A percentile compares a stretch with the other conserved stretches of the same genome.
Conservation (phyloP, 352 stramenopile species). For the Globisporangium emineosum region DNA sequence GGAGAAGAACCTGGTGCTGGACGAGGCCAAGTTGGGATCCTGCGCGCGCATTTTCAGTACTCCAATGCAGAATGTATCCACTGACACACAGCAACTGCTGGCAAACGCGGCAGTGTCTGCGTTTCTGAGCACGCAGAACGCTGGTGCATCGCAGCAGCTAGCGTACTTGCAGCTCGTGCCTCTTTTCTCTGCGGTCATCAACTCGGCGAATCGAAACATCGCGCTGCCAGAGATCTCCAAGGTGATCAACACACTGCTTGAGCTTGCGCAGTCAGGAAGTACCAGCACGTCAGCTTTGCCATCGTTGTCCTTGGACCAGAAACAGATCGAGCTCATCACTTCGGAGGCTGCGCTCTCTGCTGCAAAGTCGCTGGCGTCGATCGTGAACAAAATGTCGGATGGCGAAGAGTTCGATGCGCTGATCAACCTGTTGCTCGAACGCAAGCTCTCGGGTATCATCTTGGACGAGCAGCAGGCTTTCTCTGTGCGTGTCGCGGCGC, state of each 20-base stretch:
- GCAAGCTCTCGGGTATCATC: constrained; percentile 63
- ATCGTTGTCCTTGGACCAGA: constrained; percentile 9
- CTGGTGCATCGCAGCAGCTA: constrained; percentile 19
- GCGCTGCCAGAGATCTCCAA: constrained; percentile 54
- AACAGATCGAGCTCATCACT: constrained; percentile 39
- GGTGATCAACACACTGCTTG: constrained; percentile 73
- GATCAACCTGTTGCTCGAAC: constrained; percentile 62
- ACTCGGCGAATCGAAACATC: constrained; percentile 61
- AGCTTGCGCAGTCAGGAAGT: constrained; percentile 58
- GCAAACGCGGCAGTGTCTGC: constrained; percentile 51
- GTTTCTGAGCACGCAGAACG: constrained; percentile 51
- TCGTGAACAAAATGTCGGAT: constrained; percentile 87
- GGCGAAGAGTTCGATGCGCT: constrained; percentile 75
- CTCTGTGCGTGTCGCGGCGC: constrained; percentile 47
- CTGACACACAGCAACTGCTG: constrained; percentile 58
- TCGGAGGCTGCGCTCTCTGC: constrained; percentile 55
- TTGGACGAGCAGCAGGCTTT: constrained; percentile 34
- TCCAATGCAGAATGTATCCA: constrained; percentile 74
- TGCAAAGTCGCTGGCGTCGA: constrained; percentile 75
- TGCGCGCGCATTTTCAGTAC: constrained; percentile 66
- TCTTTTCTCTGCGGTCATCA: constrained; percentile 74
- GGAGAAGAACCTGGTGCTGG: constrained; percentile 25
- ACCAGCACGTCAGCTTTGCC: constrained; percentile 12
- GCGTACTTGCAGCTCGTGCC: constrained; percentile 68
- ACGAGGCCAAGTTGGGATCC: constrained; percentile 39